Evolutionary conservation across 2,329 filamentous ascomycete species (phyloP), one percentile per base, ranked within the genome.

Genomic region (Aspergillus chevalieri): DNA sequence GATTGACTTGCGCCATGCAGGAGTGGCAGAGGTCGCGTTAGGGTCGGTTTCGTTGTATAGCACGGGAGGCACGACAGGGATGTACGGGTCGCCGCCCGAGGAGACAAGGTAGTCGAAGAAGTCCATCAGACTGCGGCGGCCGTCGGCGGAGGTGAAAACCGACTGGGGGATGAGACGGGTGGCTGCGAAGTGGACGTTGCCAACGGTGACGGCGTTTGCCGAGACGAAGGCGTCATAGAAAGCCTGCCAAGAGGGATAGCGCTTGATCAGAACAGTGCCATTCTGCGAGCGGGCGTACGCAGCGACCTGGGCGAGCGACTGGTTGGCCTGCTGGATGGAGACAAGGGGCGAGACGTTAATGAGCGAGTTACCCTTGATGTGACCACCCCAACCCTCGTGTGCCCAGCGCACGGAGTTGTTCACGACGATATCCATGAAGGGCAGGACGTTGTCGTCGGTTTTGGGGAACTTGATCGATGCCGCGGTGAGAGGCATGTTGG

Each of bases 361-460:
- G n/a, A 57, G 49, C 19, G 53, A 52, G 45, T 47, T 49, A 19
- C 53, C 54, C 14, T 48, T 57, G 34, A 60, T 57, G 30, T 60
- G 52, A 17, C 57, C 57, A 4, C 57, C 57, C 57, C 57, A 60
- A 38, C 57, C 57, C 41, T 60, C 53, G 22, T 53, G 28, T 1
- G 53, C 51, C 57, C 57, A 60, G 45, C 53, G 46, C 1, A 58
- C 24, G 7, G 57, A 54, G 43, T 55, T 57, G 46, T 58, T 58
- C 36, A 58, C 54, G 17, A 60, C 42, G 15, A 60, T 49, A 7
- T 60, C 53, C 53, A 59, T 51, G 22, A 59, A 59, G 19, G 56
- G 56, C 8, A 57, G 43, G 14, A 53, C 42, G 34, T 58, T 55
- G 38, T 44, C 47, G n/a, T 48, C 44, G 47, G 45, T 53, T 5